A percentile compares a stretch with the other conserved stretches of the same genome.
phyloP scores from a whole-genome alignment of 2,329 filamentous ascomycete genomes.

The Aspergillus flavus region DNA sequence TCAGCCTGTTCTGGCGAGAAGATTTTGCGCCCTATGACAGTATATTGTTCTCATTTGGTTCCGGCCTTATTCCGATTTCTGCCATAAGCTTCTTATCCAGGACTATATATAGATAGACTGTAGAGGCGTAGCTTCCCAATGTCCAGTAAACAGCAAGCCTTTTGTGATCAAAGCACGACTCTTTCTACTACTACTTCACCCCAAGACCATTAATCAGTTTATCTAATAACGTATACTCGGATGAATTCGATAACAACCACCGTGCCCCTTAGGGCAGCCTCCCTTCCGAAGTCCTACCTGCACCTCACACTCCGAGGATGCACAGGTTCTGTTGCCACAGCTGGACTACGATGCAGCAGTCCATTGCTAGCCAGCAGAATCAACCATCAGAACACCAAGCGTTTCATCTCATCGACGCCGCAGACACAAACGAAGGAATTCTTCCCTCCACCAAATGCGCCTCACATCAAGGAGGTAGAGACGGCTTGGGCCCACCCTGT shows the following conservation, averaged over 20 bases:
- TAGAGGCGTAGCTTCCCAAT: neutral
- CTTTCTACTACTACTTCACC: neutral
- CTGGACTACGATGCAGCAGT: slow-evolving; percentile 26
- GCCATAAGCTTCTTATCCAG: slow-evolving; percentile 12
- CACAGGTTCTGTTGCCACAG: slow-evolving; percentile 24
- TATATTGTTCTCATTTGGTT: slow-evolving; percentile 4
- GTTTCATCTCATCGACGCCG: slow-evolving; percentile 43
- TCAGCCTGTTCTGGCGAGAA: neutral
- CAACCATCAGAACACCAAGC: slow-evolving; percentile 21
- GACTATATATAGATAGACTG: neutral
- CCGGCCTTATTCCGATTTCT: slow-evolving; percentile 21
- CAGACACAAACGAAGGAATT: slow-evolving; percentile 49
- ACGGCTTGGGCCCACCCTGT: slow-evolving; percentile 71
- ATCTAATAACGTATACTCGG: slow-evolving; percentile 6
- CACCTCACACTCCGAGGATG: slow-evolving; percentile 29
- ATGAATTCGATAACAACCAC: slow-evolving; percentile 35
- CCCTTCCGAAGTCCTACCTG: slow-evolving; percentile 29
- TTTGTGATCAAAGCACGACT: neutral
- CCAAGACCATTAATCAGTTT: neutral
- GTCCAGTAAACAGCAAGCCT: neutral
- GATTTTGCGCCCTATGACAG: neutral
- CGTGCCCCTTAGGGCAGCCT: slow-evolving; percentile 31
- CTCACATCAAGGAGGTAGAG: slow-evolving; percentile 63
- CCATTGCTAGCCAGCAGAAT: slow-evolving; percentile 20
- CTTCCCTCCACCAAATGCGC: slow-evolving; percentile 62